Conservation (phyloP, 768 basidiomycete species). For the Russula olivacea region DNA sequence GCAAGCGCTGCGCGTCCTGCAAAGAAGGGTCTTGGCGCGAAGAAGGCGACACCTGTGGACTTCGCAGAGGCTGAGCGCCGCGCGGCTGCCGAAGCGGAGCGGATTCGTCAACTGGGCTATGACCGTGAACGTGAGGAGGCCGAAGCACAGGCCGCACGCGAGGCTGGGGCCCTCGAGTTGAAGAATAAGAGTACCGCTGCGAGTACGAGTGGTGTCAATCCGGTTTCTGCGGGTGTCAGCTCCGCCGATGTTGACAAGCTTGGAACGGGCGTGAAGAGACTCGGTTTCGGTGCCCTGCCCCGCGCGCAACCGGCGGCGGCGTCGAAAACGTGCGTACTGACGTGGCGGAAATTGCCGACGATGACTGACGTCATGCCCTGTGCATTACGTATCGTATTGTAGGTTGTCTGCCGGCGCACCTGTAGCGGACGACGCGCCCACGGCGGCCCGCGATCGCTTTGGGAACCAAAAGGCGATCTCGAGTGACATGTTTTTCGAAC, state of each 20-base stretch:
- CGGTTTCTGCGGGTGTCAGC: slow-evolving; percentile 36
- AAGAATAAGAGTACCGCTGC: slow-evolving; percentile 32
- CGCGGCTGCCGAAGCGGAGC: slow-evolving; percentile 87
- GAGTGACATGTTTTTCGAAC: slow-evolving; percentile 95
- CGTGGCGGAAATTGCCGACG: not conserved
- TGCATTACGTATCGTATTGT: not conserved
- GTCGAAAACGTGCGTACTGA: slow-evolving; percentile 26
- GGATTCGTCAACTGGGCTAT: slow-evolving; percentile 87
- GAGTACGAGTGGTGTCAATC: slow-evolving; percentile 29
- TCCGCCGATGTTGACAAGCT: slow-evolving; percentile 49
- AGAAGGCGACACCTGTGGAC: slow-evolving; percentile 77
- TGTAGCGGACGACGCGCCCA: slow-evolving; percentile 55
- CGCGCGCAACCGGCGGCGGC: slow-evolving; percentile 48
- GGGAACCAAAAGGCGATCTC: slow-evolving; percentile 93
- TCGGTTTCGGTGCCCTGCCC: slow-evolving; percentile 84
- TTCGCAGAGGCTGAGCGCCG: slow-evolving; percentile 93
- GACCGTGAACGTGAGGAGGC: slow-evolving; percentile 80
- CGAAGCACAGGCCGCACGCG: slow-evolving; percentile 65
- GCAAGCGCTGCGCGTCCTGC: slow-evolving; percentile 53
- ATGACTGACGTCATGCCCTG: not conserved
- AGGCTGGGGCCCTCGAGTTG: slow-evolving; percentile 46
- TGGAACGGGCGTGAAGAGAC: slow-evolving; percentile 66
- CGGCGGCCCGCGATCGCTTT: slow-evolving; percentile 85
- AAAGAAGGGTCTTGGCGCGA: slow-evolving; percentile 77
- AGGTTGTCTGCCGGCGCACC: slow-evolving; percentile 25